Percentiles rank a stretch among this genome's conserved stretches.
phyloP scores from a whole-genome alignment of 139 green algal genomes.

The Chlamydomonas eustigma region DNA sequence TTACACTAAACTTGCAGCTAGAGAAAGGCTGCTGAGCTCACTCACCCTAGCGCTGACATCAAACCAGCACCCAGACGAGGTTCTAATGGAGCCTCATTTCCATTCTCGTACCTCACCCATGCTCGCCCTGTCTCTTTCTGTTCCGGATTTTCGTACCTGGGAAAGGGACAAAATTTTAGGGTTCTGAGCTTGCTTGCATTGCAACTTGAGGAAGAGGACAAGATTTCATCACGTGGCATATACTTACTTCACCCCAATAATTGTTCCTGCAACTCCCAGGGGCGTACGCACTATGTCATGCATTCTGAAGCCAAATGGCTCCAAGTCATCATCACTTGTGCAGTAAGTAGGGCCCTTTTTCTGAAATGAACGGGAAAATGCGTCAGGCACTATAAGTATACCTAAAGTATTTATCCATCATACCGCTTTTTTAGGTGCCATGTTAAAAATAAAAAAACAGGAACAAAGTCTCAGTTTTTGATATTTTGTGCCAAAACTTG shows the following conservation, averaged over 20 bases:
- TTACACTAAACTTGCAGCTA: too few species aligned
- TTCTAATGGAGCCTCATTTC: slow-evolving; percentile 50
- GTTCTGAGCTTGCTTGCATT: too few species aligned
- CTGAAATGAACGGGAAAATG: neutral
- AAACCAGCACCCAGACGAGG: slow-evolving; percentile 35
- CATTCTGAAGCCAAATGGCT: slow-evolving; percentile 43
- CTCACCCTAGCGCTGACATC: slow-evolving; percentile 31
- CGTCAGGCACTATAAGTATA: neutral
- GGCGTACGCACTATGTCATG: slow-evolving; percentile 48
- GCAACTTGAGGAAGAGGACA: too few species aligned
- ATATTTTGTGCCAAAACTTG: too few species aligned
- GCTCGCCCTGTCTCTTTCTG: slow-evolving; percentile 40
- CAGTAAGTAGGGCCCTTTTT: slow-evolving; percentile 42
- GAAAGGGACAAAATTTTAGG: too few species aligned
- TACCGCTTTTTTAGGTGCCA: slow-evolving; percentile 7
- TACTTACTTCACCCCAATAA: slow-evolving; percentile 53
- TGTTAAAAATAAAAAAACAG: too few species aligned
- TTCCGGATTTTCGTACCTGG: slow-evolving; percentile 43
- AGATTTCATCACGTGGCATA: too few species aligned
- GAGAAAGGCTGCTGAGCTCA: too few species aligned
- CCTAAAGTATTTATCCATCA: neutral
- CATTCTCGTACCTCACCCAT: slow-evolving; percentile 52
- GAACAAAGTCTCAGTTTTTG: too few species aligned
- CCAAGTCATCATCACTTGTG: slow-evolving; percentile 28
- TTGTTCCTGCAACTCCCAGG: slow-evolving; percentile 41